phyloP scores from a whole-genome alignment of 1,139 yeast species.

The Waltiozyma sp. region DNA sequence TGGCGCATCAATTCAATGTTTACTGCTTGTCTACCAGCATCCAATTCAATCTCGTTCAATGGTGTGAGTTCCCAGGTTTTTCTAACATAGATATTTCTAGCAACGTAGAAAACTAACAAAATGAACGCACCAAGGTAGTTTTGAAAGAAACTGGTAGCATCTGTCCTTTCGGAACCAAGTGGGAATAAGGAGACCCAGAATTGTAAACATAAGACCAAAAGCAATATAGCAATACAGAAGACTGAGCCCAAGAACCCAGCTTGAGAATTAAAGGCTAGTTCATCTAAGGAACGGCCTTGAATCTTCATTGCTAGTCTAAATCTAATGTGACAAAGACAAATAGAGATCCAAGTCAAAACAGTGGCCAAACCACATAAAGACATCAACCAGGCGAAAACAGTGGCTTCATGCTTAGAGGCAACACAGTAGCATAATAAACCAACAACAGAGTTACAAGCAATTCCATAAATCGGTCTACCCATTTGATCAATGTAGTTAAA shows the following conservation, averaged over 20 bases:
- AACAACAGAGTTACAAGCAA: conserved; percentile 33
- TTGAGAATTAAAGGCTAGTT: conserved; percentile 43
- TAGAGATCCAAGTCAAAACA: conserved; percentile 57
- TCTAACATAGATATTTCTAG: conserved; percentile 47
- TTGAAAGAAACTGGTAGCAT: conserved; percentile 47
- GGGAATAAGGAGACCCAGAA: conserved; percentile 69
- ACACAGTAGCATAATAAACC: conserved; percentile 53
- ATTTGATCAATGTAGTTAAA: conserved; percentile 51
- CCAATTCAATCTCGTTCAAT: conserved; percentile 51
- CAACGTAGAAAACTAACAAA: conserved; percentile 40
- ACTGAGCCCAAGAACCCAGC: conserved; percentile 45
- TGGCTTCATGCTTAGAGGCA: conserved; percentile 43
- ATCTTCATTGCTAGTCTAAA: conserved; percentile 51
- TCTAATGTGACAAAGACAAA: conserved; percentile 50
- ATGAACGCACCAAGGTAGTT: conserved; percentile 57
- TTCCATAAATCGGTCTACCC: conserved; percentile 59
- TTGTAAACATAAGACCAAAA: conserved; percentile 44
- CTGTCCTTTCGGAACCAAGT: conserved; percentile 33
- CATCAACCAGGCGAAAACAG: conserved; percentile 55
- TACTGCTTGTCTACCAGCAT: conserved; percentile 61
- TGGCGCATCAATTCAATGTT: conserved; percentile 58
- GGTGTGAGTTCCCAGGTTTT: conserved; percentile 42
- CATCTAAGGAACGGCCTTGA: conserved; percentile 46
- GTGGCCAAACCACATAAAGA: conserved; percentile 61
- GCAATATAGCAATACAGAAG: conserved; percentile 35